Evolutionary conservation across 768 basidiomycete genomes (phyloP).

Genomic region (Boletus rubescentipes): DNA sequence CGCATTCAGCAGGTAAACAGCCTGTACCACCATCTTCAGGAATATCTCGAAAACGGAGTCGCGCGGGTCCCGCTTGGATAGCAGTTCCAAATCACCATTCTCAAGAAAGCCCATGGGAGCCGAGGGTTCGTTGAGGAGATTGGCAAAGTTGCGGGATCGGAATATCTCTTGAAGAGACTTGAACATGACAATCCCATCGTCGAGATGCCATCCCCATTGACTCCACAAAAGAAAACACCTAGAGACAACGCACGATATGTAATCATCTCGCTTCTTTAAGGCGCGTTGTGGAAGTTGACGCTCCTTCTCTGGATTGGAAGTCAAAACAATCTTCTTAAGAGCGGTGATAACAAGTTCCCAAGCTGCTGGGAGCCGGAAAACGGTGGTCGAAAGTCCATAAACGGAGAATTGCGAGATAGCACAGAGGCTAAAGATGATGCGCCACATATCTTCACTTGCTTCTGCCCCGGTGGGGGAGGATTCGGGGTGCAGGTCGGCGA

Average conservation of each 20-base stretch:
- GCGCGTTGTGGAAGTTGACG: constrained; percentile 33
- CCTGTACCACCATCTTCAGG: constrained; percentile 77
- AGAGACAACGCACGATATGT: constrained; percentile 64
- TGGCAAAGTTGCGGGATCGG: constrained; percentile 71
- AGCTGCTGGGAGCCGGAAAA: constrained; percentile 45
- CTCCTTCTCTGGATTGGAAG: constrained; percentile 47
- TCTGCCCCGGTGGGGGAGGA: constrained; percentile 36
- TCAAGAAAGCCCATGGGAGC: constrained; percentile 76
- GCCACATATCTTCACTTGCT: constrained; percentile 72
- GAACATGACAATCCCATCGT: constrained; percentile 57
- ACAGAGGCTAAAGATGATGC: constrained; percentile 62
- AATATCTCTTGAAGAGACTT: constrained; percentile 70
- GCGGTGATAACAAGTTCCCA: constrained; percentile 69
- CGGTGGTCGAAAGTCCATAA: constrained; percentile 43
- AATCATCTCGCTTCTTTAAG: constrained; percentile 62
- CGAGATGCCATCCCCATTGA: constrained; percentile 76
- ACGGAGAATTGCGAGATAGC: constrained; percentile 78
- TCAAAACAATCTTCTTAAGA: constrained; percentile 57
- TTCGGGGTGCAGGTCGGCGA: constrained; percentile 37
- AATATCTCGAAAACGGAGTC: constrained; percentile 82
- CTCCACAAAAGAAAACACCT: constrained; percentile 74
- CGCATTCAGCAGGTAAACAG: constrained; percentile 35
- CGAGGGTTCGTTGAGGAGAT: constrained; percentile 56
- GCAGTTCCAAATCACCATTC: constrained; percentile 49
- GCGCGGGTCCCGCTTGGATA: constrained; percentile 46